phyloP scores from a whole-genome alignment of 83 land plant genomes.

The Diphasiastrum complanatum region DNA sequence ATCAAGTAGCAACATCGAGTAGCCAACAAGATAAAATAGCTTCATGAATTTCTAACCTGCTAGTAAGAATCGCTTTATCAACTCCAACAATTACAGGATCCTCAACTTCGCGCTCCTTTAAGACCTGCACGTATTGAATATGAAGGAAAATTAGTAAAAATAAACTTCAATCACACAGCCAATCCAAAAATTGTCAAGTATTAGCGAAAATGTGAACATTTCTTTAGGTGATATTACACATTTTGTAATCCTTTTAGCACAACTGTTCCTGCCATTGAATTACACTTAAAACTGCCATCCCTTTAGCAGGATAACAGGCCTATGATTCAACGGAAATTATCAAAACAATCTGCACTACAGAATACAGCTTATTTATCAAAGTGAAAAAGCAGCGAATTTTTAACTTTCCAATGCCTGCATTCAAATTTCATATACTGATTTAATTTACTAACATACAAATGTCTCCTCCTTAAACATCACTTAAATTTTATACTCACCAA shows the following conservation, averaged over 20 bases:
- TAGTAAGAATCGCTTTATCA: background rate
- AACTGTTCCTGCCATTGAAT: no score
- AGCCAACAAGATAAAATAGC: no score
- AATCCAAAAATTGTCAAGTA: background rate
- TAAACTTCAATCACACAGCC: background rate
- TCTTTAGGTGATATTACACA: no score
- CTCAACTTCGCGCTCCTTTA: slow-evolving; percentile 75
- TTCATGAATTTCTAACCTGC: background rate
- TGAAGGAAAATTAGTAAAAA: background rate
- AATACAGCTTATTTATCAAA: no score
- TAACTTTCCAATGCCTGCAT: background rate
- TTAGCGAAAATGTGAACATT: background rate
- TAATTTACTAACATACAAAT: background rate
- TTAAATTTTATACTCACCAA: slow-evolving; percentile 39
- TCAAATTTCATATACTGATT: background rate
- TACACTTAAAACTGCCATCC: no score
- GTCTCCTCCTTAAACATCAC: background rate
- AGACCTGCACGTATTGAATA: slow-evolving; percentile 41
- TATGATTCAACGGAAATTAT: no score
- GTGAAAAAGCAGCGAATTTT: no score
- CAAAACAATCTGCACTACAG: no score
- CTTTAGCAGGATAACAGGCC: no score
- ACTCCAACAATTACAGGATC: slow-evolving; percentile 21
- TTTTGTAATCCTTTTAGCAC: no score
- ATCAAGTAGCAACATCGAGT: background rate